phyloP scores from a whole-genome alignment of 1,139 yeast species.

The Taiozyma sp. region DNA sequence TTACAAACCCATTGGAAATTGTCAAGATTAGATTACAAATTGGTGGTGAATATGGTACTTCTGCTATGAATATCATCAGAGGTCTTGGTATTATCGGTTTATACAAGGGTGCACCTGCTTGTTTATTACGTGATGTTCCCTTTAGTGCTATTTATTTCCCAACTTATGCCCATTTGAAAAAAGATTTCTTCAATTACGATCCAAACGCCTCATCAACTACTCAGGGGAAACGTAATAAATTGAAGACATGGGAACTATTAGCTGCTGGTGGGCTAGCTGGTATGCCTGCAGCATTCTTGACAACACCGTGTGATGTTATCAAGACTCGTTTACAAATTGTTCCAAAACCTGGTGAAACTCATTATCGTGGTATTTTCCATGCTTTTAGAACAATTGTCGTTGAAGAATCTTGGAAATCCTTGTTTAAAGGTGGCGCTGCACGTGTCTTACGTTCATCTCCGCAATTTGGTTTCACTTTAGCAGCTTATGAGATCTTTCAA shows the following conservation, averaged over 20 bases:
- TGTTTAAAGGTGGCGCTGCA: constrained; percentile 96
- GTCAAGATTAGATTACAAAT: constrained; percentile 94
- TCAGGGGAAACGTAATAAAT: constrained; percentile 37
- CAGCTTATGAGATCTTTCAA: constrained; percentile 88
- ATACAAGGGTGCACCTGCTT: constrained; percentile 90
- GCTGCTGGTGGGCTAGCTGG: constrained; percentile 94
- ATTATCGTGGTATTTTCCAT: constrained; percentile 71
- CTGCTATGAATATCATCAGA: constrained; percentile 72
- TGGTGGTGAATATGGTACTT: constrained; percentile 65
- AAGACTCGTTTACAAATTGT: constrained; percentile 93
- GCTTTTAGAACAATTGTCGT: constrained; percentile 69
- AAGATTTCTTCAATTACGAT: constrained; percentile 77
- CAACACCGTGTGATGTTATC: constrained; percentile 96
- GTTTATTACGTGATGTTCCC: constrained; percentile 93
- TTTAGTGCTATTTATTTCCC: constrained; percentile 98
- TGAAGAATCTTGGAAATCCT: constrained; percentile 79
- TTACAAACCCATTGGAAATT: constrained; percentile 94
- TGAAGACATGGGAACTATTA: constrained; percentile 80
- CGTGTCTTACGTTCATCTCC: constrained; percentile 95
- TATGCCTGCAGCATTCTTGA: constrained; percentile 94
- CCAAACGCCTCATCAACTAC: constrained; percentile 39
- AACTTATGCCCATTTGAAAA: constrained; percentile 89
- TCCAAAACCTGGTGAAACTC: constrained; percentile 70
- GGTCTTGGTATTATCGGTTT: constrained; percentile 82
- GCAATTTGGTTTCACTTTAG: constrained; percentile 95